Evolutionary conservation across 2,329 filamentous ascomycete species (phyloP).

Genomic region (Geosmithia flava): DNA sequence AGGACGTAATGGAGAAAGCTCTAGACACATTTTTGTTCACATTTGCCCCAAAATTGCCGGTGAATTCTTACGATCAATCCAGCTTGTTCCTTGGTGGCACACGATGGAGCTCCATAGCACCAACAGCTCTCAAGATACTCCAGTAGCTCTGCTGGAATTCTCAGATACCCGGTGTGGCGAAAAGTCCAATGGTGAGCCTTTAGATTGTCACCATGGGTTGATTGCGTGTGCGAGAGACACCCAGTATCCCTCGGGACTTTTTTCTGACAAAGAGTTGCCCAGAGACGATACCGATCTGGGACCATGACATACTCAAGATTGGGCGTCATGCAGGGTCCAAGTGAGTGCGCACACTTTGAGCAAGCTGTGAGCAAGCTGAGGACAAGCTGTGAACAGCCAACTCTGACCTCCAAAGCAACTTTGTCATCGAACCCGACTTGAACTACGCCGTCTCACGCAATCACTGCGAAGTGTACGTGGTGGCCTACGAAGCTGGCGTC

Average conservation of each 20-base stretch:
- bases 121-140: not conserved
- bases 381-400: not conserved
- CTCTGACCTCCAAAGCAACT: slow-evolving; percentile 15
- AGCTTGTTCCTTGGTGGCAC: not conserved
- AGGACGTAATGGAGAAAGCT: not conserved
- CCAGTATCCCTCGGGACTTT: not conserved
- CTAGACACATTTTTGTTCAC: not conserved
- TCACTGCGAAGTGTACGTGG: slow-evolving; percentile 43
- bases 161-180: not conserved
- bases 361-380: not conserved
- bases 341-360: slow-evolving; percentile 7
- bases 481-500: slow-evolving; percentile 32
- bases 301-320: slow-evolving; percentile 18
- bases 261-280: not conserved
- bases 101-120: not conserved
- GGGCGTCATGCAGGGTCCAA: slow-evolving; percentile 20
- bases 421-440: slow-evolving; percentile 23
- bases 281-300: slow-evolving; percentile 1
- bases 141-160: not conserved
- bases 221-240: not conserved
- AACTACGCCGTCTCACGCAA: slow-evolving; percentile 32
- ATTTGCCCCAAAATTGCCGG: not conserved
- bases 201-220: not conserved
- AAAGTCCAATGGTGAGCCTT: not conserved
- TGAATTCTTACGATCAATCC: not conserved